phyloP scores from a whole-genome alignment of 108 stramenopile genomes.

The Nitzschia sp. region DNA sequence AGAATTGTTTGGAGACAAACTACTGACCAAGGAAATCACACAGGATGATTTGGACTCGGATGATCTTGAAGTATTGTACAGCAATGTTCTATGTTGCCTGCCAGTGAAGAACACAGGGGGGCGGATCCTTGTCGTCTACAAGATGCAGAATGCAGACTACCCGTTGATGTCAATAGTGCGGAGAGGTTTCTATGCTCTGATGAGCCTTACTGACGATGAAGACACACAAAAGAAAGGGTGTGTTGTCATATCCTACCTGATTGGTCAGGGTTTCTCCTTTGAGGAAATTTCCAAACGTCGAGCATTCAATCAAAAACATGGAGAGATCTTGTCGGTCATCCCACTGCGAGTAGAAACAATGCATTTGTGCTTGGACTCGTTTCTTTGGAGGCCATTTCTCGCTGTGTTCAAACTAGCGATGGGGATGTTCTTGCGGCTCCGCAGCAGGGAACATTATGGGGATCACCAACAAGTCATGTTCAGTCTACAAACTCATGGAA shows the following conservation, averaged over 20 bases:
- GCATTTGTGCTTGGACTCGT: slow-evolving; percentile 1
- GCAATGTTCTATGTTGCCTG: slow-evolving; percentile 4
- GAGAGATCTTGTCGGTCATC: neutral
- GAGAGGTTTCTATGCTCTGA: slow-evolving; percentile 8
- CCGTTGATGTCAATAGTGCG: neutral
- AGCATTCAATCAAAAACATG: neutral
- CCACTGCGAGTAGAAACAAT: slow-evolving; percentile 5
- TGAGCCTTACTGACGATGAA: slow-evolving; percentile 6
- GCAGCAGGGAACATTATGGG: slow-evolving; percentile 9
- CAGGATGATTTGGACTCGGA: slow-evolving; percentile 24
- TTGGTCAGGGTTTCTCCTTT: slow-evolving; percentile 3
- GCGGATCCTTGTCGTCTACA: neutral
- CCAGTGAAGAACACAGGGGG: slow-evolving; percentile 20
- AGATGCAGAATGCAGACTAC: neutral
- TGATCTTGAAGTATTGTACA: slow-evolving; percentile 8
- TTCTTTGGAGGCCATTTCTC: neutral
- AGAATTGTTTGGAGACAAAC: slow-evolving; percentile 41
- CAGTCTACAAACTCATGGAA: slow-evolving; percentile 20
- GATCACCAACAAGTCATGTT: neutral
- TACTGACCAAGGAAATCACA: slow-evolving; percentile 19
- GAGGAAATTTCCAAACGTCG: neutral
- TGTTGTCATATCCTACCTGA: slow-evolving; percentile 4
- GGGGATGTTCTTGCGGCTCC: neutral
- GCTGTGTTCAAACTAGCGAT: slow-evolving; percentile 4
- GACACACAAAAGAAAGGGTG: slow-evolving; percentile 15